These are phyloP conservation scores for Diaporthe eres DNA, from an alignment of 2,329 filamentous ascomycete species.

Conservation along the genomic window DNA sequence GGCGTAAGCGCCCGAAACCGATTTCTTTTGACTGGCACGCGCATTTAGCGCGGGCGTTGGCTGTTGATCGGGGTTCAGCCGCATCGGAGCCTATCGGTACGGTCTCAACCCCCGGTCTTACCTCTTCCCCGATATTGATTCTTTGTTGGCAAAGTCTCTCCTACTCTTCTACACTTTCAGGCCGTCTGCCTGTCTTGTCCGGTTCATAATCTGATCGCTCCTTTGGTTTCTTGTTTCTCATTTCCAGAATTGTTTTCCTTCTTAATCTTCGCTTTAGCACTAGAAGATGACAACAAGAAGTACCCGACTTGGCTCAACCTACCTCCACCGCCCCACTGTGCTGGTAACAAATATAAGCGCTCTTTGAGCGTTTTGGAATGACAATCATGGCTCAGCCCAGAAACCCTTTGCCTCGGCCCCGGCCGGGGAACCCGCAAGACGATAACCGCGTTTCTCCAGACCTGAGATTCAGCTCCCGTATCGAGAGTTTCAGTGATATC, in stretches of 20 bases:
- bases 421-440: not conserved
- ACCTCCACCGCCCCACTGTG: no score
- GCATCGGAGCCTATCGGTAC: constrained; percentile 24
- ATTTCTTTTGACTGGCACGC: not conserved
- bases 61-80: constrained; percentile 24
- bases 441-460: not conserved
- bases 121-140: not conserved
- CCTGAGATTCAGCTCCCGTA: constrained; percentile 42
- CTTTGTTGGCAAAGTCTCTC: not conserved
- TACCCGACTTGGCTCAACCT: not conserved
- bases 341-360: not conserved
- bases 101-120: constrained; percentile 1
- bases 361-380: not conserved
- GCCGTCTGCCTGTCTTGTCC: not conserved
- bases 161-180: not conserved
- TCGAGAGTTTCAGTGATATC: constrained; percentile 51
- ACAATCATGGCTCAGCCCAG: constrained; percentile 13
- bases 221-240: not conserved
- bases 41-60: constrained; percentile 1
- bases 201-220: not conserved
- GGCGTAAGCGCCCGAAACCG: not conserved
- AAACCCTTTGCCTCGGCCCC: not conserved
- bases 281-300: not conserved
- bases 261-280: not conserved
- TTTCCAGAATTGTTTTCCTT: not conserved